phyloP scores from a whole-genome alignment of 2,329 filamentous ascomycete species.

The Colletotrichum sp. region DNA sequence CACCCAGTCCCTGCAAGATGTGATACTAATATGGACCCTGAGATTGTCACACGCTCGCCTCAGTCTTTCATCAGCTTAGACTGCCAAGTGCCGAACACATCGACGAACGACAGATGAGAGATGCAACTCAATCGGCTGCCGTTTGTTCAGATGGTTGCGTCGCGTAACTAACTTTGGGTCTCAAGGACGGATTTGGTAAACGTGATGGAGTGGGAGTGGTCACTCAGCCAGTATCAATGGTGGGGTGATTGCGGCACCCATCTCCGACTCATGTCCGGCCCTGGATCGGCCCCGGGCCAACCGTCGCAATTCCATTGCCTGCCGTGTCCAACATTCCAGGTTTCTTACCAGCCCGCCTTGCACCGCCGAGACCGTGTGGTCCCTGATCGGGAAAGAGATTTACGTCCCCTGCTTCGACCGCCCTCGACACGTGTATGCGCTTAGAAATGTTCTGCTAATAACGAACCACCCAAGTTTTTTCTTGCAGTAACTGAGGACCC shows the following conservation, averaged over 20 bases:
- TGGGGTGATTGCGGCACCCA: neutral
- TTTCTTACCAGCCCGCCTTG: slow-evolving; percentile 4
- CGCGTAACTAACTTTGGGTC: neutral
- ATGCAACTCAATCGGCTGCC: neutral
- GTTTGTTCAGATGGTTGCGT: neutral
- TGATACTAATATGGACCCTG: slow-evolving; percentile 7
- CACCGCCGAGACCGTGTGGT: neutral
- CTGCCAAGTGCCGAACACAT: neutral
- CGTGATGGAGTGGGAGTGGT: neutral
- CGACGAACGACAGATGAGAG: neutral
- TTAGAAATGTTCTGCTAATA: neutral
- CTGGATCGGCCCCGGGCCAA: neutral
- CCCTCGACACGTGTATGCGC: slow-evolving; percentile 1
- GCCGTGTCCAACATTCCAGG: neutral
- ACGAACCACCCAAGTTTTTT: neutral
- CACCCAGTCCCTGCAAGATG: neutral
- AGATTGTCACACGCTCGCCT: neutral
- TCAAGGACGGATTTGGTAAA: neutral
- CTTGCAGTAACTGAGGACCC: neutral
- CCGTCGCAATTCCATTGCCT: slow-evolving; percentile 6
- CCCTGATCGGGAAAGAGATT: slow-evolving; percentile 13
- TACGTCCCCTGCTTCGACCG: neutral
- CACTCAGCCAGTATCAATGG: neutral
- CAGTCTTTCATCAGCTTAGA: neutral
- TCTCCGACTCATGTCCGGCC: slow-evolving; percentile 6